Evolutionary conservation across 2,329 filamentous ascomycete genomes (phyloP).

Genomic region (Lecanicillium sp.): DNA sequence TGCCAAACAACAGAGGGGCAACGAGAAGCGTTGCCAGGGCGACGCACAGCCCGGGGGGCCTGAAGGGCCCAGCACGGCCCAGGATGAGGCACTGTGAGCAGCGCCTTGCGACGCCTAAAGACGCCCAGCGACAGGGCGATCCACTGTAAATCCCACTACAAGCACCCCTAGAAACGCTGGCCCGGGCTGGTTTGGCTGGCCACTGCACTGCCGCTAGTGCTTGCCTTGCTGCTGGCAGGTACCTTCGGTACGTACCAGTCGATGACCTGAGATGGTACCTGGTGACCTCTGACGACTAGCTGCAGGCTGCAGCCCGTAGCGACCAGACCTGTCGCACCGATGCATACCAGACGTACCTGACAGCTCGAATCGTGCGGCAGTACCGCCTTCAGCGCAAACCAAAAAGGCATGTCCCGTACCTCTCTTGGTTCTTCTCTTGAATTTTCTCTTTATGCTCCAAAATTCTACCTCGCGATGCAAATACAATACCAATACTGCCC

Average conservation of each 20-base stretch:
- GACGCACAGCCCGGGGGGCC: conserved; percentile 1
- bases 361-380: background rate
- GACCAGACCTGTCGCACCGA: background rate
- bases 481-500: conserved; percentile 16
- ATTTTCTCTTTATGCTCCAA: conserved; percentile 6
- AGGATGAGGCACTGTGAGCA: background rate
- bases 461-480: conserved; percentile 19
- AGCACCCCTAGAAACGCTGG: background rate
- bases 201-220: background rate
- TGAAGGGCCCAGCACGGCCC: background rate
- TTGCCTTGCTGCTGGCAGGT: too few relatives aligned
- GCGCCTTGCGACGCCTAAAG: background rate
- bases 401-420: background rate
- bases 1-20: conserved; percentile 20
- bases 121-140: background rate
- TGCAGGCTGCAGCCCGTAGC: background rate
- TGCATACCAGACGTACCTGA: conserved; percentile 9
- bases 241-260: too few relatives aligned
- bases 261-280: too few relatives aligned
- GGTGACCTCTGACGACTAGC: background rate
- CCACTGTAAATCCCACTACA: conserved; percentile 1
- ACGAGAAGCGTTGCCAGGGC: conserved; percentile 17
- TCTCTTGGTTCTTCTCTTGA: background rate
- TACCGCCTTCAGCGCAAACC: too few relatives aligned
- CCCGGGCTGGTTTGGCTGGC: background rate